Conservation (phyloP, 257 asterid genomes). For the Asclepias syriaca region DNA sequence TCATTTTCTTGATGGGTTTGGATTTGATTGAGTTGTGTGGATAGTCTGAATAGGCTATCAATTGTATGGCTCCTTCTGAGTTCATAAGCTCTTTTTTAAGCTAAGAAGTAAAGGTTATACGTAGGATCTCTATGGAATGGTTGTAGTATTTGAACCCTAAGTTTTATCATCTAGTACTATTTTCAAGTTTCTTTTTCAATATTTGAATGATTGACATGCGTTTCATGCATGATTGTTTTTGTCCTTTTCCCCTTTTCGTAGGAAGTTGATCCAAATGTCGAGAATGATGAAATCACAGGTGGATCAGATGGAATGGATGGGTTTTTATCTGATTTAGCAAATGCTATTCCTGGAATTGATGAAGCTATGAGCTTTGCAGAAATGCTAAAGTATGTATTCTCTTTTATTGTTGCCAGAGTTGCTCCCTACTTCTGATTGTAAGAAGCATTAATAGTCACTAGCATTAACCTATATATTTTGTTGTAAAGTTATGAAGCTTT, state of each 20-base stretch:
- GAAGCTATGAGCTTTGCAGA: slow-evolving; percentile 99
- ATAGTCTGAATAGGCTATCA: neutral
- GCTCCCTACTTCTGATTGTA: neutral
- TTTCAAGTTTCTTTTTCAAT: neutral
- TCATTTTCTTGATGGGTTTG: neutral
- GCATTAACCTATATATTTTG: neutral
- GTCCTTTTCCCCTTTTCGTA: slow-evolving; percentile 18
- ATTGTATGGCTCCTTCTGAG: neutral
- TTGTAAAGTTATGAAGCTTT: neutral
- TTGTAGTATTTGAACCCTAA: neutral
- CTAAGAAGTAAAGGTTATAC: neutral
- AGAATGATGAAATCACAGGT: slow-evolving; percentile 54
- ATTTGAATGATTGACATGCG: neutral
- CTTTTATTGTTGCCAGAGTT: slow-evolving; percentile 1
- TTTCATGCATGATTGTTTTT: neutral
- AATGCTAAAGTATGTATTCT: slow-evolving; percentile 78
- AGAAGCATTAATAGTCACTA: neutral
- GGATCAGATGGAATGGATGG: slow-evolving; percentile 62
- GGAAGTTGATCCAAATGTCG: slow-evolving; percentile 96
- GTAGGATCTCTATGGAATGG: neutral
- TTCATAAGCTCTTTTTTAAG: neutral
- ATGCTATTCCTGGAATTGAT: slow-evolving; percentile 94
- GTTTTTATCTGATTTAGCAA: slow-evolving; percentile 76
- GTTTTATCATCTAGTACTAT: neutral
- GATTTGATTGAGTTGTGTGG: neutral